Percentiles rank a stretch among this genome's conserved stretches.
phyloP scores from a whole-genome alignment of 1,284 basidiomycete genomes.

The Inonotus obliquus region DNA sequence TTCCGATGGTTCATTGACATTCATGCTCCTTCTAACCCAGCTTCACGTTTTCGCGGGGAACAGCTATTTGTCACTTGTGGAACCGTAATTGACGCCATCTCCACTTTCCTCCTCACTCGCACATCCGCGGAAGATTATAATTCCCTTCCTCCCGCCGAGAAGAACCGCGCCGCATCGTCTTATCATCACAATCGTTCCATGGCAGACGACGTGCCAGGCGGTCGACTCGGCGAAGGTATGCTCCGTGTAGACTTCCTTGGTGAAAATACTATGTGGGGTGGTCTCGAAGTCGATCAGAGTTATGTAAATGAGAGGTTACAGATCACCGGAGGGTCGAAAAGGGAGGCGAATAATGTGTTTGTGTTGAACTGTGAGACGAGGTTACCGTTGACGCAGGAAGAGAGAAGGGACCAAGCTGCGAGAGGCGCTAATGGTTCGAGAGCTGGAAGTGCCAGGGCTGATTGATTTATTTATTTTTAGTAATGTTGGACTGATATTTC shows the following conservation, averaged over 20 bases:
- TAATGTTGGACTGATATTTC: background rate
- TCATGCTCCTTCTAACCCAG: constrained; percentile 39
- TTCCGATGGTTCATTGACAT: constrained; percentile 60
- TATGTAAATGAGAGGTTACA: constrained; percentile 33
- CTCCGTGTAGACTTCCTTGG: constrained; percentile 61
- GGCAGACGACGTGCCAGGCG: constrained; percentile 59
- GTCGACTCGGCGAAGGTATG: constrained; percentile 53
- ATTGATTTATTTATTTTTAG: background rate
- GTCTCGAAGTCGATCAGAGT: constrained; percentile 44
- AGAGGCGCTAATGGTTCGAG: constrained; percentile 30
- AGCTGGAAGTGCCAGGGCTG: background rate
- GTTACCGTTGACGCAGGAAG: constrained; percentile 45
- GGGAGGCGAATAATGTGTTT: constrained; percentile 51
- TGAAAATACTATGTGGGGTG: constrained; percentile 53
- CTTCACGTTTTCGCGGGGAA: constrained; percentile 14
- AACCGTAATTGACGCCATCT: constrained; percentile 60
- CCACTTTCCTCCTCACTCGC: constrained; percentile 44
- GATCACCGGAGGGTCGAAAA: constrained; percentile 23
- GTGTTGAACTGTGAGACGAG: constrained; percentile 48
- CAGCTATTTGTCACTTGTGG: constrained; percentile 57
- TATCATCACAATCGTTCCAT: constrained; percentile 64
- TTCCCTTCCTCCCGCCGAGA: constrained; percentile 29
- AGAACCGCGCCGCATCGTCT: constrained; percentile 40
- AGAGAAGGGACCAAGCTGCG: constrained; percentile 32
- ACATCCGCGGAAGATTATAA: constrained; percentile 49